Conservation (phyloP, 139 green algal genomes). For the Haematococcus sp. region DNA sequence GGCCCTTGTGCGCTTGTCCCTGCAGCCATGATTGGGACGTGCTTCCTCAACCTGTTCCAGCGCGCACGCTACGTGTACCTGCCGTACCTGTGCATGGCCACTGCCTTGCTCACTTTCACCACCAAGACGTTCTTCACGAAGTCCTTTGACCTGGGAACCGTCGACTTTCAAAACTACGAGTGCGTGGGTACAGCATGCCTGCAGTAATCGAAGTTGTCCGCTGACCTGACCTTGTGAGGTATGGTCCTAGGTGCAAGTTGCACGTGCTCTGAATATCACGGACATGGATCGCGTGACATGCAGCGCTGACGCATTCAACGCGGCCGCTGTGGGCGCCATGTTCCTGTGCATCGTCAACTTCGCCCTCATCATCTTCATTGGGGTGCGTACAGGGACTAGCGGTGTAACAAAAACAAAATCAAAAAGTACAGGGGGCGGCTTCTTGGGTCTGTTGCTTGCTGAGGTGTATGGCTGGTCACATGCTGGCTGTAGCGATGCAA, state of each 20-base stretch:
- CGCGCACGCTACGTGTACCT: constrained; percentile 17
- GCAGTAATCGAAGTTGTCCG: no score
- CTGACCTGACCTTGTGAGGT: no score
- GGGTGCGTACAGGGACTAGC: constrained; percentile 12
- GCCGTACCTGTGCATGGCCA: constrained; percentile 24
- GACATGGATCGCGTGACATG: background rate
- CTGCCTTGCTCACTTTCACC: constrained; percentile 18
- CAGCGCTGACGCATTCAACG: constrained; percentile 20
- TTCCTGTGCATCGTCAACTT: constrained; percentile 38
- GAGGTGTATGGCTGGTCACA: no score
- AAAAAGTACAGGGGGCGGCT: no score
- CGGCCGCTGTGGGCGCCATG: constrained; percentile 22
- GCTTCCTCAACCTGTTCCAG: constrained; percentile 19
- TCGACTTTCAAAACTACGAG: constrained; percentile 5
- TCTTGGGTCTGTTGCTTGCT: no score
- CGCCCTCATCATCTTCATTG: constrained; percentile 36
- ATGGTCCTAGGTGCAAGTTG: no score
- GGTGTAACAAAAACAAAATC: no score
- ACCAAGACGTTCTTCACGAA: constrained; percentile 26
- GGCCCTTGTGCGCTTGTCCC: background rate
- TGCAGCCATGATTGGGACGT: constrained; percentile 15
- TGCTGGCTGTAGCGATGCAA: no score
- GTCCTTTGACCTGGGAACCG: constrained; percentile 8
- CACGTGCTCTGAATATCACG: background rate
- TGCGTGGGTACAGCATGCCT: no score